Evolutionary conservation across 768 basidiomycete genomes (phyloP).

Genomic region (Leucocoprinus leucothites): DNA sequence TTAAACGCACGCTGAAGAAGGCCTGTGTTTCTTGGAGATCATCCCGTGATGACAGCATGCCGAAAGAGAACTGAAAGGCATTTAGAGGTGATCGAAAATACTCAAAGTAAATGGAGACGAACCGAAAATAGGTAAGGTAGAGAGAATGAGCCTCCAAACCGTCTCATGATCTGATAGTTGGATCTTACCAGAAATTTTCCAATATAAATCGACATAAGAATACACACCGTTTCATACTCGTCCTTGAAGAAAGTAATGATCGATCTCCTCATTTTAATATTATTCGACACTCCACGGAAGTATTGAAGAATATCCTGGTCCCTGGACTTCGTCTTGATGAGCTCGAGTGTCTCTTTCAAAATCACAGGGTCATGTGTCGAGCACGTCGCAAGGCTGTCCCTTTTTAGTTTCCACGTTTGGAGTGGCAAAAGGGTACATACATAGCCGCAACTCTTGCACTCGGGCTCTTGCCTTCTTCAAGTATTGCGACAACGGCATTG

Average conservation of each 20-base stretch:
- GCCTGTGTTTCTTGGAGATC: constrained; percentile 60
- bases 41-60: constrained; percentile 55
- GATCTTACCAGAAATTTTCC: constrained; percentile 5
- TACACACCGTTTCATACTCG: constrained; percentile 60
- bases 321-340: constrained; percentile 45
- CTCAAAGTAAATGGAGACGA: constrained; percentile 18
- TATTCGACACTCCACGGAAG: constrained; percentile 54
- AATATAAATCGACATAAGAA: background rate
- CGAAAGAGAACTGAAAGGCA: constrained; percentile 32
- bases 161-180: constrained; percentile 49
- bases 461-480: constrained; percentile 72
- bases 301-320: constrained; percentile 66
- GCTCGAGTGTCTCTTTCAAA: constrained; percentile 58
- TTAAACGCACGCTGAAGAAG: constrained; percentile 69
- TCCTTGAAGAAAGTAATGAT: constrained; percentile 64
- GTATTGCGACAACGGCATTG: constrained; percentile 64
- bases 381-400: constrained; percentile 59
- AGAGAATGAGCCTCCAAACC: constrained; percentile 63
- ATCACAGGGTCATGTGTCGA: constrained; percentile 53
- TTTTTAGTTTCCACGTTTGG: constrained; percentile 10
- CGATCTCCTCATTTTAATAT: constrained; percentile 50
- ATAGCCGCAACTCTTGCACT: constrained; percentile 69
- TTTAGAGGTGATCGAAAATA: background rate
- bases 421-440: constrained; percentile 32
- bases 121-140: constrained; percentile 36